These are phyloP conservation scores for Aspergillus udagawae DNA, from an alignment of 2,329 filamentous ascomycete genomes.

Conservation along the genomic window DNA sequence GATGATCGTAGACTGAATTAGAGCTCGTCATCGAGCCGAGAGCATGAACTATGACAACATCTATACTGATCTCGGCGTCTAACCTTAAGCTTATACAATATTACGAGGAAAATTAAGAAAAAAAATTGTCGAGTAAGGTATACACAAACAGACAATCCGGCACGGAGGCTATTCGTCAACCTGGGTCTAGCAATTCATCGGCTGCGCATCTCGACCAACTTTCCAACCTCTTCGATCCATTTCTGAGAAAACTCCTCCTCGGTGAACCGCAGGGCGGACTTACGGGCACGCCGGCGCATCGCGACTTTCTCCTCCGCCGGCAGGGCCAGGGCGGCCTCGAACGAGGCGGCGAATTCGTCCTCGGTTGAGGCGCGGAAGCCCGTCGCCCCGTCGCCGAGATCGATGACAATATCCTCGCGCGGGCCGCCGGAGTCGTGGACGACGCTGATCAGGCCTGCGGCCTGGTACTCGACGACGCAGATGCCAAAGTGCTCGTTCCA, in stretches of 20 bases:
- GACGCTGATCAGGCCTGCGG: constrained; percentile 85
- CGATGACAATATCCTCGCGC: constrained; percentile 85
- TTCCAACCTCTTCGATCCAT: constrained; percentile 73
- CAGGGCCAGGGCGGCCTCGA: constrained; percentile 70
- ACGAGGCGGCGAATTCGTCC: constrained; percentile 75
- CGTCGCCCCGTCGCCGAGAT: constrained; percentile 71
- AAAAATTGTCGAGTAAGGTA: background rate
- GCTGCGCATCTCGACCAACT: constrained; percentile 54
- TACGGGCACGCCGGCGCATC: constrained; percentile 70
- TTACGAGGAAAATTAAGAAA: background rate
- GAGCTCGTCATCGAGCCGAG: background rate
- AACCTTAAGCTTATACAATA: background rate
- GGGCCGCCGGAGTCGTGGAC: constrained; percentile 93
- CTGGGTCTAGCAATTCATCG: constrained; percentile 1
- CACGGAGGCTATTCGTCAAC: background rate
- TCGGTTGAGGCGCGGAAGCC: constrained; percentile 82
- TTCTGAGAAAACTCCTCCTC: constrained; percentile 77
- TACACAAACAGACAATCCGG: background rate
- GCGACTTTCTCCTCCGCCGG: constrained; percentile 59
- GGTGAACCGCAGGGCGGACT: constrained; percentile 78
- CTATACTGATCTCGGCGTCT: background rate
- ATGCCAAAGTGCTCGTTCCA: constrained; percentile 99
- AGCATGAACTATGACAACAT: background rate
- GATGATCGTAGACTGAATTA: background rate
- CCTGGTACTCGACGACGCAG: constrained; percentile 96